Base-by-base conservation (phyloP, 495 filamentous ascomycete species). In the Aspergillus steynii region DNA sequence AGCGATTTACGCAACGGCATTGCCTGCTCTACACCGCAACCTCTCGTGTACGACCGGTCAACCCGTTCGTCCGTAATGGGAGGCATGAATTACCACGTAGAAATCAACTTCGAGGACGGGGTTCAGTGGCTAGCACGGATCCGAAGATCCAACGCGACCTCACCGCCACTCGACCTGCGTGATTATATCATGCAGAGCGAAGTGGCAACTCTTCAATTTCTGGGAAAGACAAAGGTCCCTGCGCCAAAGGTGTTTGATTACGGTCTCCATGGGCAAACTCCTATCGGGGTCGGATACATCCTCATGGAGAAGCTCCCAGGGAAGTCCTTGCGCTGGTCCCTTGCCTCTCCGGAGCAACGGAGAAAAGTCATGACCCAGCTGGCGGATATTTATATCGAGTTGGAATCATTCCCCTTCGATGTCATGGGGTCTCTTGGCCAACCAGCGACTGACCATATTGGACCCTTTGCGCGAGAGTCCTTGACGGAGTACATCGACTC, bases 301-400 rank as follows among this genome's bases (percentile, higher is more conserved):
- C 68, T 80, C 12, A 75, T 80, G 72, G 75, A 81, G 48, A 80
- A 77, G 63, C 15, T 80, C 54, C 50, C 64, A 29, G 77, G 78
- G 0, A 69, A 59, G 32, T 71, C 74, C 6, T 51, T 78, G 29
- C 54, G 69, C 27, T 78, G 73, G 71, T 61, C 71, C 29, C 15
- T 60, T 31, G 50, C 65, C 29, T 68, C 60, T 32, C 15, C 59
- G 15, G 55, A 67, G 61, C 70, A 77, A 37, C 71, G 63, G 55
- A 53, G 54, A 20, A 76, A 73, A 52, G 61, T 82, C 6, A 62
- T 73, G 63, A 54, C 64, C 54, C 73, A 80, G 62, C 65, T 78
- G 26, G 77, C 69, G 8, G 77, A 80, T 47, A 64, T 77, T n/a
- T 77, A 72, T 27, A 62, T 77, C 9, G 75, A 79, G 60, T 46